Conservation (phyloP, 2,329 filamentous ascomycete genomes). For the Cercospora sp. region DNA sequence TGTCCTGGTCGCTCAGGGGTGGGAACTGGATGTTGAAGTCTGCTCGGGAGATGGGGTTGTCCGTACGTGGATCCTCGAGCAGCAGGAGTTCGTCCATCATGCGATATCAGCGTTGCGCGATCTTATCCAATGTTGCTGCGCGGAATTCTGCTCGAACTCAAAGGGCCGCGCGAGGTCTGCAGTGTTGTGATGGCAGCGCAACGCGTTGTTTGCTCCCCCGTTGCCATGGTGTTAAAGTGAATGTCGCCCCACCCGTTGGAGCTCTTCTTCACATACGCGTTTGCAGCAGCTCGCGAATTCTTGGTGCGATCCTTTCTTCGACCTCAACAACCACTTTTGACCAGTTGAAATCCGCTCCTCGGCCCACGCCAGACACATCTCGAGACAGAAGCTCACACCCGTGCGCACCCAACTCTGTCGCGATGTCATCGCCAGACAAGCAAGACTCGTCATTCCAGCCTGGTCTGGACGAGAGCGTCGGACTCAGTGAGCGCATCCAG, state of each 20-base stretch:
- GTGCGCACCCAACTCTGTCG: background rate
- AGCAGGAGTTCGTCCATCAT: background rate
- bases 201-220: background rate
- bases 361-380: background rate
- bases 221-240: background rate
- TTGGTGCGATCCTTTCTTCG: background rate
- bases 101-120: background rate
- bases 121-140: background rate
- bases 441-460: background rate
- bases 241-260: background rate
- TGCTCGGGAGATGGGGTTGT: background rate
- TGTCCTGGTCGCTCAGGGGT: background rate
- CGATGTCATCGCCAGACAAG: background rate
- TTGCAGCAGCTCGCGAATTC: background rate
- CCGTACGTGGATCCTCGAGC: background rate
- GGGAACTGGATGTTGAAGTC: conserved; percentile 1
- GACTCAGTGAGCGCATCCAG: background rate
- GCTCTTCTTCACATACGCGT: background rate
- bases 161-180: background rate
- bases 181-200: background rate
- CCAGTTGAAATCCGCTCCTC: background rate
- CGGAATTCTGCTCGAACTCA: background rate
- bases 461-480: background rate
- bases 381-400: background rate
- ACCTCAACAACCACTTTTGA: background rate